Base-by-base conservation (phyloP, 345 rosid genomes). In the Garcia nutans region DNA sequence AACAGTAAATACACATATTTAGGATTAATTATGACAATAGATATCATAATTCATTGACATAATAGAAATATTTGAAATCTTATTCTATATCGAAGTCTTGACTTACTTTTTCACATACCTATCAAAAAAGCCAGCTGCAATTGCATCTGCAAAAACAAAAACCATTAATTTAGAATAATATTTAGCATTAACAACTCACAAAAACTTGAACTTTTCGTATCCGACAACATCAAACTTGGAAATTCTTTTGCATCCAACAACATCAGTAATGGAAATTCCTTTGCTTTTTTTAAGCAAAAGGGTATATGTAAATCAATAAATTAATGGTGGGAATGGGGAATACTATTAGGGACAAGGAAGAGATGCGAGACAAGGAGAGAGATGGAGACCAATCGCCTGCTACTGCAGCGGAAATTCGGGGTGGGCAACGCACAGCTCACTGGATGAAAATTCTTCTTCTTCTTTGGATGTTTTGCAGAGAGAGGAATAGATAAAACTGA, bases 41-140 rank as follows among this genome's bases (percentile, higher is more conserved):
- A 6, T 3, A 37, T 37, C 13, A 54, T 47, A 7, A 45, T 7
- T 45, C 9, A 45, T 45, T 8, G 2, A 45, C 49, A 45, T 45
- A 3, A 47, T 28, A 47, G 33, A 26, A 26, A 5, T 20, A 26
- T 12, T 26, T 60, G 65, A 31, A 60, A 26, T 60, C 2, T 24
- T 16, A 60, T 60, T 60, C 65, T 6, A 60, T 31, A 47, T 33
- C 22, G 9, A 44, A 45, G 10, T 60, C 57, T 37, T 37, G 5
- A 37, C 63, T 42, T 82, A 94, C 95, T 85, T 90, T 84, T 90
- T 94, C 31, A 94, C 91, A 63, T 94, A 92, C 56, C 86, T 87
- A 79, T 93, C 97, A 26, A 85, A 68, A 6, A 86, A 44, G 82
- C 75, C 68, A 65, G 78, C 90, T 1, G 89, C 97, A 44, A 74